Conservation (phyloP, 2,329 filamentous ascomycete species). For the Claviceps monticola region DNA sequence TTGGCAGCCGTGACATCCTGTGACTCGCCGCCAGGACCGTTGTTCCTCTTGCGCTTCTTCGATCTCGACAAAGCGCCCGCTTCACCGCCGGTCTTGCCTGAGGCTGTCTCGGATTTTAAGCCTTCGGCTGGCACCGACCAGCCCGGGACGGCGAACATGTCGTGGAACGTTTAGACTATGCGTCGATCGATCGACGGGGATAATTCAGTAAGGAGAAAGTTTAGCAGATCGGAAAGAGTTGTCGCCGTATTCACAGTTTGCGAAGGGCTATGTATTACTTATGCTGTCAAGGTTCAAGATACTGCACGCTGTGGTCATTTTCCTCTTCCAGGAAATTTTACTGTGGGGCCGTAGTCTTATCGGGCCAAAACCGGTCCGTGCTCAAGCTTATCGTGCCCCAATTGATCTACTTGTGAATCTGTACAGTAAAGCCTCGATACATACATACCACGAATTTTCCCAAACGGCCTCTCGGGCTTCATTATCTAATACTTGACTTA, state of each 20-base stretch:
- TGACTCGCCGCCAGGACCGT: conserved; percentile 8
- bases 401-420: not conserved
- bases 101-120: conserved; percentile 52
- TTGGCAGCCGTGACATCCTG: conserved; percentile 51
- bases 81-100: conserved; percentile 17
- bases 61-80: conserved; percentile 29
- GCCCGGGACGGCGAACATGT: conserved; percentile 86
- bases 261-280: too few relatives aligned
- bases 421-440: too few relatives aligned
- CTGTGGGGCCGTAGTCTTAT: not conserved
- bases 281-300: not conserved
- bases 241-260: not conserved
- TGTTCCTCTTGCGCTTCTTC: conserved; percentile 42
- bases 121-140: conserved; percentile 68
- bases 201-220: not conserved
- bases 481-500: too few relatives aligned
- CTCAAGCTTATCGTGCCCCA: not conserved
- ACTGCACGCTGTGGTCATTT: too few relatives aligned
- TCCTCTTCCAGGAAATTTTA: conserved; percentile 2
- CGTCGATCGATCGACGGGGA: not conserved
- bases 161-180: not conserved
- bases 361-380: not conserved
- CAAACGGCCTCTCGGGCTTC: too few relatives aligned
- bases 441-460: too few relatives aligned
- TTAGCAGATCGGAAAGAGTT: not conserved